Base-by-base conservation (phyloP, 1,139 yeast species). In the Nakaseomyces kungkrabaensis region DNA sequence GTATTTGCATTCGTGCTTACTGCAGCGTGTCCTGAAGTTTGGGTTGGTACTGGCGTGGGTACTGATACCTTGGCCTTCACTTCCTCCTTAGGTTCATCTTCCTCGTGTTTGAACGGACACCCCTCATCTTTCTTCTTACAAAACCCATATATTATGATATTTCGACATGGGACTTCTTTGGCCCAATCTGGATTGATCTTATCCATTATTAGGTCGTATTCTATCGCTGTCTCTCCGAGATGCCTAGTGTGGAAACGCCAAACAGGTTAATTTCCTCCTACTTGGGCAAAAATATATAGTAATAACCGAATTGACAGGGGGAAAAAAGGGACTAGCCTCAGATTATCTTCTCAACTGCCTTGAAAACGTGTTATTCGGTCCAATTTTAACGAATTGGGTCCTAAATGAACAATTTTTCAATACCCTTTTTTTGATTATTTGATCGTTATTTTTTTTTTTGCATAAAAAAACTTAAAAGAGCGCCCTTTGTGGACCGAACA, bases 121-220 rank as follows among this genome's bases (percentile, higher is more conserved):
- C 96, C 96, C 62, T 87, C 88, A 59, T 85, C 85, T 58, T 86
- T 92, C 69, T 78, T 88, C 67, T 87, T 87, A 72, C 97, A 89
- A 61, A 78, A 87, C 8, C 96, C 97, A 69, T 87, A 89, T 46
- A 87, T 86, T 48, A 83, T 78, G 51, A 88, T 82, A 63, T 88
- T 88, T 65, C 92, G 77, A 69, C 97, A 88, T 52, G 85, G 89
- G 38, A 88, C 83, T 57, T 83, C 87, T 66, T 78, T 82, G 6
- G 94, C 90, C 73, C 79, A 75, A 27, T 75, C 79, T 49, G 65
- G 60, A 48, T 63, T 66, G 46, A 60, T 51, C 53, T 61, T 61
- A 45, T 63, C 66, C 65, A 62, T 63, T 13, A 17, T 17, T 17
- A 17, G 22, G 22, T 17, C 22, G 22, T 17, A 17, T 17, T 17